Evolutionary conservation across 352 stramenopile genomes (phyloP).

Genomic region (Globisporangium spinosum): DNA sequence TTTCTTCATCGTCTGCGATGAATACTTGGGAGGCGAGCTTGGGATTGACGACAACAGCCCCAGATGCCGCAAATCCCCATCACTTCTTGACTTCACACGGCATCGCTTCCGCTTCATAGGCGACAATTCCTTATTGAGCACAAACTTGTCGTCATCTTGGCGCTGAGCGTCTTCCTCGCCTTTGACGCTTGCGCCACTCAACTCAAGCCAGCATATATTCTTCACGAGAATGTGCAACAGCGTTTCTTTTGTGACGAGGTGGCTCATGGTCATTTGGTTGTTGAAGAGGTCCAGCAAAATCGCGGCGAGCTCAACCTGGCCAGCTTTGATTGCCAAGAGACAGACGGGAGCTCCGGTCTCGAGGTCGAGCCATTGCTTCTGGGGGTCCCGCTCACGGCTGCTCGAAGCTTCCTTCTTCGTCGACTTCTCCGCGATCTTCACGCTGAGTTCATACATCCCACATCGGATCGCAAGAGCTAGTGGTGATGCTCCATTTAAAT

Average conservation of each 20-base stretch:
- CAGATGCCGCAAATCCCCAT: conserved; percentile 40
- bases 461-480: conserved; percentile 53
- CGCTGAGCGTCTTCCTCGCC: background rate
- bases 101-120: conserved; percentile 23
- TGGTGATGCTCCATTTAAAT: conserved; percentile 34
- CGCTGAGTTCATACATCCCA: conserved; percentile 53
- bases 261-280: conserved; percentile 23
- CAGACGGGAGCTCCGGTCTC: conserved; percentile 42
- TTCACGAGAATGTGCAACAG: conserved; percentile 49
- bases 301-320: conserved; percentile 53
- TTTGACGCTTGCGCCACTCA: conserved; percentile 10
- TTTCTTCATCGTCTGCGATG: conserved; percentile 5
- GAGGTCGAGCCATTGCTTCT: conserved; percentile 38
- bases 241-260: conserved; percentile 25
- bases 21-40: background rate
- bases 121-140: conserved; percentile 2
- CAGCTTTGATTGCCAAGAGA: conserved; percentile 48
- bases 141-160: background rate
- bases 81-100: conserved; percentile 44
- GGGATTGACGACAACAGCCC: conserved; percentile 9
- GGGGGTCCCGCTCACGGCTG: background rate
- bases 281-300: conserved; percentile 44
- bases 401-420: background rate
- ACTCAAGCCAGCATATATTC: conserved; percentile 36
- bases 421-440: conserved; percentile 18